Evolutionary conservation across 2,329 filamentous ascomycete species (phyloP), one percentile per base, ranked within the genome.

Genomic region (Trichoderma pleuroti): DNA sequence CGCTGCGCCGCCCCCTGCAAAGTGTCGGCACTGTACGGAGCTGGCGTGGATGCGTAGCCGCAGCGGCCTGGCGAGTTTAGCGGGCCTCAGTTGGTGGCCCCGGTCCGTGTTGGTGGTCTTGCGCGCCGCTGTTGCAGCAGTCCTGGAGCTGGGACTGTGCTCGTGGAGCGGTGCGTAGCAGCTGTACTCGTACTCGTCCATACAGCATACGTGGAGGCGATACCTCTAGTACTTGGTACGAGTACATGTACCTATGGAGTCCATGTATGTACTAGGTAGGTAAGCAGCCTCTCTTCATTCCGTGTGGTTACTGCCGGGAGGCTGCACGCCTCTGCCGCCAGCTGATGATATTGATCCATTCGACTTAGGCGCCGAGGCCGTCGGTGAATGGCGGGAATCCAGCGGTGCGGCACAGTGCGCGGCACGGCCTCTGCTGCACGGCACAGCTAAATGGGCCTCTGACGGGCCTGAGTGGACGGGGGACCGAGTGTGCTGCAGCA

Each of bases 291-390:
- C 5, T 30, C 56, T 59, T 30, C 56, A 59, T 34, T 32, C 56
- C 28, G 56, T 32, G 56, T 59, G 56, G 30, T 30, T 21, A 30
- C 56, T 32, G 56, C 46, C 46, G 56, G 56, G 28, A 59, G 56
- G 59, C 34, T 39, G 63, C 36, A 18, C 36, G 36, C 52, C 32
- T 28, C 52, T 42, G 64, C 64, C 64, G 36, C 64, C 64, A 67
- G 65, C 65, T 68, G 65, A 68, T 68, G 65, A 68, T 60, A 68
- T 68, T 68, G 64, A 42, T 42, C 26, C 3, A 28, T 42, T 34
- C 18, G 52, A 18, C 24, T 32, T 39, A 21, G 26, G 28, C 16
- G 54, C n/a, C 34, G 34, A 26, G 18, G 54, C 26, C 12, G 39
- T n/a, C 28, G 28, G 28, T 14, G 56, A 21, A 34, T 59, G 28